phyloP scores from a whole-genome alignment of 306 rosid genomes.

The Glycine tomentella region DNA sequence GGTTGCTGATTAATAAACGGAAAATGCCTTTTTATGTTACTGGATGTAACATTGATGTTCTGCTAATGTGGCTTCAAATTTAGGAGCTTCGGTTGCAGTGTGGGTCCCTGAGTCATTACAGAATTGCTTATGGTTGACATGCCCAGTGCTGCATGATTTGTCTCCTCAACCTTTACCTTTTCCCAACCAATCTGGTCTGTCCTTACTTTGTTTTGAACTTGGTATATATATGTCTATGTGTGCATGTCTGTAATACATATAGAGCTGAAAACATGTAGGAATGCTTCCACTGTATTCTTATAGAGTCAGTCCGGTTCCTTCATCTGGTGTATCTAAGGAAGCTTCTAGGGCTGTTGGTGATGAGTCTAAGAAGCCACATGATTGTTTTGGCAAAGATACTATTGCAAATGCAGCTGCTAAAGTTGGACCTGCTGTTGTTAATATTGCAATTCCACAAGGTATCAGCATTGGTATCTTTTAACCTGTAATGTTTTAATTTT shows the following conservation, averaged over 20 bases:
- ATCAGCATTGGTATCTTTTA: slow-evolving; percentile 3
- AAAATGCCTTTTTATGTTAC: neutral
- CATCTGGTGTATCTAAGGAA: slow-evolving; percentile 55
- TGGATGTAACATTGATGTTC: neutral
- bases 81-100: slow-evolving; percentile 52
- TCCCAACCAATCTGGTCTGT: slow-evolving; percentile 51
- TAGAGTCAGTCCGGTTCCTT: slow-evolving; percentile 52
- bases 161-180: slow-evolving; percentile 23
- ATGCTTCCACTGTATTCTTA: slow-evolving; percentile 53
- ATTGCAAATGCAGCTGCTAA: slow-evolving; percentile 87
- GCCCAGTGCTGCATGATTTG: slow-evolving; percentile 39
- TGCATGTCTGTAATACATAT: slow-evolving; percentile 4
- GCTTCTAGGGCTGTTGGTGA: slow-evolving; percentile 47
- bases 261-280: slow-evolving; percentile 55
- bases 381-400: slow-evolving; percentile 75
- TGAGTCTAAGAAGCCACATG: slow-evolving; percentile 52
- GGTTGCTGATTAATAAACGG: neutral
- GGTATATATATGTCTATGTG: neutral
- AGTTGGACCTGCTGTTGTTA: slow-evolving; percentile 90
- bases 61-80: slow-evolving; percentile 25
- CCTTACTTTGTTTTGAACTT: neutral
- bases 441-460: slow-evolving; percentile 76
- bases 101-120: slow-evolving; percentile 49
- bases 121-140: slow-evolving; percentile 46
- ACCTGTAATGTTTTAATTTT: slow-evolving; percentile 1